A percentile compares a stretch with the other conserved stretches of the same genome.
These are phyloP conservation scores for Limonomyces culmigenus DNA, from an alignment of 1,284 basidiomycete species.

Conservation along the genomic window DNA sequence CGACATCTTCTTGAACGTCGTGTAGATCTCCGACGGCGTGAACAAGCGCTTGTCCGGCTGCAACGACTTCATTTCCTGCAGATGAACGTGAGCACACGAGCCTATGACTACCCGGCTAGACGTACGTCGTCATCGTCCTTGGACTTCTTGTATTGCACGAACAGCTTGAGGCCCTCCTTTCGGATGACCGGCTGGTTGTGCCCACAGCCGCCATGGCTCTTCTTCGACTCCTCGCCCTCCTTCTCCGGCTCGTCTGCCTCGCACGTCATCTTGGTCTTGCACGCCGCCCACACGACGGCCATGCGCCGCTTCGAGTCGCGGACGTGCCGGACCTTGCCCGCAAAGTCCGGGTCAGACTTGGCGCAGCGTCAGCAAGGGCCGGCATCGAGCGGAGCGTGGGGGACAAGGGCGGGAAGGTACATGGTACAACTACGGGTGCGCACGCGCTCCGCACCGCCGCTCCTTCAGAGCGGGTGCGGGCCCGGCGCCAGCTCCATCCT, in stretches of 20 bases:
- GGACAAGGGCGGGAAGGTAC: too few relatives aligned
- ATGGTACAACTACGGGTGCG: slow-evolving; percentile 42
- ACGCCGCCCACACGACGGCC: slow-evolving; percentile 71
- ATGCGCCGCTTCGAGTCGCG: slow-evolving; percentile 83
- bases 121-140: slow-evolving; percentile 88
- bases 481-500: slow-evolving; percentile 10
- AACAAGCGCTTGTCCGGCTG: slow-evolving; percentile 87
- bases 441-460: slow-evolving; percentile 27
- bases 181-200: slow-evolving; percentile 82
- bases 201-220: slow-evolving; percentile 92
- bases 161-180: slow-evolving; percentile 92
- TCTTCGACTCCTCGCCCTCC: slow-evolving; percentile 65
- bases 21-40: slow-evolving; percentile 82
- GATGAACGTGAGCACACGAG: slow-evolving; percentile 3
- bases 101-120: slow-evolving; percentile 7
- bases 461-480: slow-evolving; percentile 41
- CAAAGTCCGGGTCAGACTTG: slow-evolving; percentile 74
- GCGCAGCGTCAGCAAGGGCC: background rate
- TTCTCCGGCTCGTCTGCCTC: slow-evolving; percentile 78
- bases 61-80: slow-evolving; percentile 62
- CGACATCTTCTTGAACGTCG: slow-evolving; percentile 86
- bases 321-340: slow-evolving; percentile 69
- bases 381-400: too few relatives aligned
- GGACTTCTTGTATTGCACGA: slow-evolving; percentile 87
- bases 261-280: slow-evolving; percentile 77